phyloP scores from a whole-genome alignment of 2,329 filamentous ascomycete genomes.

The Penicillium expansum region DNA sequence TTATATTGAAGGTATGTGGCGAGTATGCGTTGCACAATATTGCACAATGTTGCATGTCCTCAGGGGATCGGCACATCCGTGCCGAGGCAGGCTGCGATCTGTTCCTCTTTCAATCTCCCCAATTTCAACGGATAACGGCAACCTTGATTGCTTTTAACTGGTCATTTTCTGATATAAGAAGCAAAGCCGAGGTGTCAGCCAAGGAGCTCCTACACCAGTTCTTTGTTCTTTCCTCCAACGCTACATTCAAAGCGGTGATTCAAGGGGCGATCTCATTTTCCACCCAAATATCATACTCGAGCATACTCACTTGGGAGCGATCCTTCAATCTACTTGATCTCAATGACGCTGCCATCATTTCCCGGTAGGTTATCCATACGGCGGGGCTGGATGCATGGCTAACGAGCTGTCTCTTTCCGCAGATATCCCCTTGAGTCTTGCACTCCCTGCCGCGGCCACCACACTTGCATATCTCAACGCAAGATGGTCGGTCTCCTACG shows the following conservation, averaged over 20 bases:
- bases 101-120: not conserved
- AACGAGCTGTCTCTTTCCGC: not conserved
- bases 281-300: not conserved
- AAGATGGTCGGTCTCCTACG: slow-evolving; percentile 64
- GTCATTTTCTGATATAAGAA: not conserved
- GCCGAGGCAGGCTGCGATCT: slow-evolving; percentile 10
- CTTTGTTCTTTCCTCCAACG: not conserved
- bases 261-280: not conserved
- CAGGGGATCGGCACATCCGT: slow-evolving; percentile 3
- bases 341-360: not conserved
- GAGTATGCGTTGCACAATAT: not conserved
- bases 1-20: not conserved
- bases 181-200: not conserved
- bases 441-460: slow-evolving; percentile 62
- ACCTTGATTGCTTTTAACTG: not conserved
- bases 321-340: not conserved
- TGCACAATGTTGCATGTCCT: not conserved
- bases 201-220: not conserved
- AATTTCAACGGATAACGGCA: not conserved
- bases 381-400: not conserved
- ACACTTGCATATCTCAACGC: slow-evolving; percentile 77
- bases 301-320: not conserved
- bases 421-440: slow-evolving; percentile 42
- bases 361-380: not conserved
- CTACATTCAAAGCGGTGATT: not conserved